Evolutionary conservation across 2,329 filamentous ascomycete species (phyloP), one percentile per base, ranked within the genome.

Genomic region (Grosmannia penicillata): DNA sequence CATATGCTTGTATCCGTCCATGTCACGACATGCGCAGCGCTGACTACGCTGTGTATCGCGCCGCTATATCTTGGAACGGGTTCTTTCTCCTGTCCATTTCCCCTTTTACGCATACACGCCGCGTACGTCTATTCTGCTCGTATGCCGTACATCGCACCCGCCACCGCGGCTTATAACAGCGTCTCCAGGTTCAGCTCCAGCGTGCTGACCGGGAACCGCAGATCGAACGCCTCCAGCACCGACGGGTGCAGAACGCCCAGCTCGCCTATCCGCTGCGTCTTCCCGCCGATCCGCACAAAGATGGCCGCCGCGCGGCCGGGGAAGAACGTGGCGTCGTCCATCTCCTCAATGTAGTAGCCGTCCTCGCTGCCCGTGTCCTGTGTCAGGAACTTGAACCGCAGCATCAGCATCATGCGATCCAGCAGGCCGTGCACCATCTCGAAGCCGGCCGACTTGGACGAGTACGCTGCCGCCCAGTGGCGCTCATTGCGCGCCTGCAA

Each of bases 401-500:
- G 72, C 89, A 96, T 96, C 44, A 83, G 65, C 72, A 98, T 80
- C 45, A 96, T 63, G 38, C 91, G 79, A 59, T 98, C 91, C 19
- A 98, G 66, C 47, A 98, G 70, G 41, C 91, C 91, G 61, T 98
- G 93, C 4, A 98, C 85, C 46, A 93, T 68, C 62, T 98, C 91
- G 58, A 98, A 98, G 30, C 93, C 91, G 49, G 80, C 86, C 4
- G 78, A 84, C 69, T 91, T 94, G 53, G 87, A 87, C 60, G 89
- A 95, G 72, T 82, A 94, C 2, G 86, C 87, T 9, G 87, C 91
- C n/a, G 84, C 85, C 57, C 94, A 96, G 63, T 93, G 89, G 40
- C 89, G 71, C 67, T 95, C 84, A 57, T 98, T 98, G 48, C 85
- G 75, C 49, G 78, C 82, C 65, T 48, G 23, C 27, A 8, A 6